Conservation (phyloP, 192 early-diverging fungal genomes). For the Coemansia sp. region DNA sequence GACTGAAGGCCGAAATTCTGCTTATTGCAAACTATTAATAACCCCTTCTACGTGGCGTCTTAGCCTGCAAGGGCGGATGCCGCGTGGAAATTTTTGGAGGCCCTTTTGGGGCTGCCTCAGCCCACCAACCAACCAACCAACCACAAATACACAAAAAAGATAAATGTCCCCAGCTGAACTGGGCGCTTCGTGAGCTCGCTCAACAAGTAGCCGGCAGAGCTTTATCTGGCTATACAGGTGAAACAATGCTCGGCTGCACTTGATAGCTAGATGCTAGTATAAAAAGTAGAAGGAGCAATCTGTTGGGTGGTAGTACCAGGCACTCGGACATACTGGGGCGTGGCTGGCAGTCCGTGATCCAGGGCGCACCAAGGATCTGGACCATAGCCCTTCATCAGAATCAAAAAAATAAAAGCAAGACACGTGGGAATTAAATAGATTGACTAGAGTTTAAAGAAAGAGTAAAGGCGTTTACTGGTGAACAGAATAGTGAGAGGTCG, state of each 20-base stretch:
- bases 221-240: too few relatives aligned
- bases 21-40: constrained; percentile 48
- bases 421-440: not conserved
- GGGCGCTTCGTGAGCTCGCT: too few relatives aligned
- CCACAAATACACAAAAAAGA: not conserved
- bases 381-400: not conserved
- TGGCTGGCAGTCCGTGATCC: too few relatives aligned
- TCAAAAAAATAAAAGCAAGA: constrained; percentile 7
- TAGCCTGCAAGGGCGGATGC: constrained; percentile 8
- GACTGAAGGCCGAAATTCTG: constrained; percentile 46
- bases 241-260: too few relatives aligned
- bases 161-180: too few relatives aligned
- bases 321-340: too few relatives aligned
- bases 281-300: too few relatives aligned
- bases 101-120: constrained; percentile 15
- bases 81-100: constrained; percentile 54
- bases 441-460: not conserved
- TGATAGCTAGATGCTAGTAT: too few relatives aligned
- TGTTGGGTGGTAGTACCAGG: too few relatives aligned
- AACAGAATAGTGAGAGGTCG: constrained; percentile 7
- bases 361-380: too few relatives aligned
- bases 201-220: too few relatives aligned
- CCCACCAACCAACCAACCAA: not conserved
- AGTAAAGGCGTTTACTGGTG: constrained; percentile 8
- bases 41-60: constrained; percentile 31